These are phyloP conservation scores for Phytophthora nicotianae DNA, from an alignment of 352 stramenopile genomes.

Conservation along the genomic window DNA sequence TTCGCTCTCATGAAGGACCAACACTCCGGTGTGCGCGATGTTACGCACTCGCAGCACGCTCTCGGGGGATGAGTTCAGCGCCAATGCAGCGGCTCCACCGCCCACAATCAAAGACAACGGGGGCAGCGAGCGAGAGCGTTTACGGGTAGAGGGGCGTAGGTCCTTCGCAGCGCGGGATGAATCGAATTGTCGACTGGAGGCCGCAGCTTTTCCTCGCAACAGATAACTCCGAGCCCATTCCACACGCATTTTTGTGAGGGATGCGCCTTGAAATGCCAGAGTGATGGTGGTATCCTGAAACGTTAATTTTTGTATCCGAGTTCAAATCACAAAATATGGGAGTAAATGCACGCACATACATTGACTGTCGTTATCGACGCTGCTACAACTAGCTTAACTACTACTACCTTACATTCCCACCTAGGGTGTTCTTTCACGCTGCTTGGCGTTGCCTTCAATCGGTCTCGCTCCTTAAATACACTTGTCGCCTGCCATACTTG, in stretches of 20 bases:
- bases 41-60: constrained; percentile 24
- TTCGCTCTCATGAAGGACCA: constrained; percentile 35
- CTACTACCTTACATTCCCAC: constrained; percentile 25
- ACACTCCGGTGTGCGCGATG: constrained; percentile 33
- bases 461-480: constrained; percentile 36
- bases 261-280: constrained; percentile 6
- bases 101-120: constrained; percentile 24
- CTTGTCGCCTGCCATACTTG: constrained; percentile 4
- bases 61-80: constrained; percentile 17
- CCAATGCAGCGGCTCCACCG: constrained; percentile 16
- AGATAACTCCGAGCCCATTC: constrained; percentile 24
- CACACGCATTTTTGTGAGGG: constrained; percentile 3
- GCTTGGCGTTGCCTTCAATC: constrained; percentile 18
- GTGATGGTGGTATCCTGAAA: constrained; percentile 15
- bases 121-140: constrained; percentile 20
- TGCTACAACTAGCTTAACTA: constrained; percentile 19
- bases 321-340: background rate
- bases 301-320: background rate
- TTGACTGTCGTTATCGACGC: constrained; percentile 3
- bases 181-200: constrained; percentile 4
- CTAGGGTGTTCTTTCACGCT: constrained; percentile 6
- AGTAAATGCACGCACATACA: constrained; percentile 1
- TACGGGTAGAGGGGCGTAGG: constrained; percentile 1
- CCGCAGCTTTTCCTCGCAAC: constrained; percentile 2
- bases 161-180: background rate